Evolutionary conservation across 805 yeast genomes (phyloP), one percentile per base, ranked within the genome.

Genomic region (Kluyveromyces dobzhanskii): DNA sequence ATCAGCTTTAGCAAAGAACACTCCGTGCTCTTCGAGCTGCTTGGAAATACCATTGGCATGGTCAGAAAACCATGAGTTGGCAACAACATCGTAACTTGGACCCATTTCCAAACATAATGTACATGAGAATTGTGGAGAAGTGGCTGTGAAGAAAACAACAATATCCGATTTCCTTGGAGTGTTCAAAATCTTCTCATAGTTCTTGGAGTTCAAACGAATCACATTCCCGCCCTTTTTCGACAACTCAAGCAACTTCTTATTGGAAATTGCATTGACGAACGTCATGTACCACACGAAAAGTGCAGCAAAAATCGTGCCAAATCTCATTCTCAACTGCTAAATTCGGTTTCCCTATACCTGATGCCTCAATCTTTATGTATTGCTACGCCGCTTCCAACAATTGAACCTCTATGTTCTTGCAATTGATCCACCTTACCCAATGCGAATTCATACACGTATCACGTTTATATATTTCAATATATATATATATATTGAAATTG

Each of bases 1-100:
- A 53, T 90, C 95, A 12, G 94, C 78, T 31, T 70, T 63, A 13
- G 85, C 84, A 59, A 90, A 85, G 65, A 73, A 78, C 28, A 88
- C 62, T 23, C 67, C 71, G 33, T 41, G 41, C 14, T 43, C 41
- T 4, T 47, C 46, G n/a, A 47, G 47, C 4, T 33, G 32, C 4
- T 38, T 42, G 11, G 62, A 52, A 11, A 47, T 72, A 30, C 66
- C 73, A 43, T 65, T 62, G 16, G 85, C 81, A 50, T 75, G 78
- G 31, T 73, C 78, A 28, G 67, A 54, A 40, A 63, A 54, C 79
- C 81, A 84, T 17, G 88, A 78, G 35, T 65, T 51, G 6, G 85
- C 94, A 30, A 86, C 60, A 31, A 62, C 54, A 13, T 71, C 71
- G 51, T 60, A 84, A 31, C 71, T 73, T 2, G 96, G 94, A 18